A percentile compares a stretch with the other conserved stretches of the same genome.
Evolutionary conservation across 306 rosid species (phyloP).

Genomic region (Casuarina glauca): DNA sequence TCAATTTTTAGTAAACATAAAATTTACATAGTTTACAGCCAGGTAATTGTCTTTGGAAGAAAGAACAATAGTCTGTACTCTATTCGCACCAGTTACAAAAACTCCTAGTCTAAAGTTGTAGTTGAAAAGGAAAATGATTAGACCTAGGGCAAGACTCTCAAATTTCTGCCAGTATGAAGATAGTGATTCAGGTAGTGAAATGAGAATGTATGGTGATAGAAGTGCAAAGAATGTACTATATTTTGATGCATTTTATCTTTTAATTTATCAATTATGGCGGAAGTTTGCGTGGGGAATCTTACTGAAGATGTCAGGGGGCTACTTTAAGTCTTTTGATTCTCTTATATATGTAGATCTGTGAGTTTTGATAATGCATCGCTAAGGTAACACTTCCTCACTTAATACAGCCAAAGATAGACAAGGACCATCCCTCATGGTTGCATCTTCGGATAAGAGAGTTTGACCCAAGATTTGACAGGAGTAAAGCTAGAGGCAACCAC

Average conservation of each 20-base stretch:
- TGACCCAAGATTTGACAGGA: slow-evolving; percentile 46
- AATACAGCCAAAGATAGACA: slow-evolving; percentile 68
- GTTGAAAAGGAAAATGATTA: not conserved
- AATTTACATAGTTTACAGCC: not conserved
- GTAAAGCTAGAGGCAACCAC: slow-evolving; percentile 39
- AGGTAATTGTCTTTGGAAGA: slow-evolving; percentile 1
- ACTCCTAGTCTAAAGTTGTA: not conserved
- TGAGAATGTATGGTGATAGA: not conserved
- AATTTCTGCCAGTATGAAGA: not conserved
- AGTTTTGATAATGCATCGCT: not conserved
- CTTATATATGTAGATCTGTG: not conserved
- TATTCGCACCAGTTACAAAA: not conserved
- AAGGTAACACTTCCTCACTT: slow-evolving; percentile 11
- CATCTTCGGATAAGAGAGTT: slow-evolving; percentile 69
- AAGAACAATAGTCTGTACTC: not conserved
- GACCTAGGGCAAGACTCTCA: not conserved
- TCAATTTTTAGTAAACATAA: not conserved
- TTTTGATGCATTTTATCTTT: slow-evolving; percentile 14
- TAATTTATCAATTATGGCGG: slow-evolving; percentile 16
- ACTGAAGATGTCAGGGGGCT: not conserved
- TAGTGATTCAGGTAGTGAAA: not conserved
- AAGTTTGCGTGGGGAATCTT: slow-evolving; percentile 12
- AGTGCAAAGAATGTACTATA: not conserved
- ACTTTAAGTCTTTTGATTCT: slow-evolving; percentile 9
- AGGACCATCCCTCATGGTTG: slow-evolving; percentile 77